Percentiles rank a stretch among this genome's conserved stretches.
Conservation (phyloP, 176 grass and related monocot genomes). For the Avena eriantha region DNA sequence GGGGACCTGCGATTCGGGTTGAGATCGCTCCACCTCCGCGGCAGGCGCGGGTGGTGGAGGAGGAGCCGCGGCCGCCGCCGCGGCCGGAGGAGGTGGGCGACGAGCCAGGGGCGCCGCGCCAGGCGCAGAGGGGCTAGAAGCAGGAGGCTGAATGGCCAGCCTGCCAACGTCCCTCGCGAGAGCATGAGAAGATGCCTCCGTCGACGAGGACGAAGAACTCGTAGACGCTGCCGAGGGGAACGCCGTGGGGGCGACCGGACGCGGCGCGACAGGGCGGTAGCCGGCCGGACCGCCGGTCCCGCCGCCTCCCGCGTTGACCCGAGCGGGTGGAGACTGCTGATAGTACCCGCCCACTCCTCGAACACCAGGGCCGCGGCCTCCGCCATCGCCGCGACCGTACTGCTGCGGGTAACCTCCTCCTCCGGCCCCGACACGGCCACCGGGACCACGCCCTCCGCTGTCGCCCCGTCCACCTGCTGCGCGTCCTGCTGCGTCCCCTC, state of each 20-base stretch:
- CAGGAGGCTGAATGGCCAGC: conserved; percentile 29
- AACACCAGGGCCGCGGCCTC: neutral
- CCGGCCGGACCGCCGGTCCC: neutral
- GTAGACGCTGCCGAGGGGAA: neutral
- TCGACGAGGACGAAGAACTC: neutral
- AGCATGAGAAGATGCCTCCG: neutral
- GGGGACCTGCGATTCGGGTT: neutral
- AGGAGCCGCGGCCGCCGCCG: neutral
- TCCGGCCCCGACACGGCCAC: neutral
- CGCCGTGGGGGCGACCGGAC: conserved; percentile 2
- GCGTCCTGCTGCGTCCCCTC: conserved; percentile 20
- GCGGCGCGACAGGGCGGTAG: neutral
- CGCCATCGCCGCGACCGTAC: conserved; percentile 3
- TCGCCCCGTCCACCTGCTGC: neutral
- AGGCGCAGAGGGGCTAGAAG: neutral
- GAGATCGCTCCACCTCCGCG: neutral
- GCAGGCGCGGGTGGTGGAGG: neutral
- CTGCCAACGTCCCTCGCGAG: conserved; percentile 38
- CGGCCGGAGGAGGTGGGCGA: neutral
- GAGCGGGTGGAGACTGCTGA: neutral
- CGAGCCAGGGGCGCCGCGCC: neutral
- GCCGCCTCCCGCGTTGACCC: neutral
- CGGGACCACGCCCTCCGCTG: neutral
- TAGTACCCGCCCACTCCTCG: neutral
- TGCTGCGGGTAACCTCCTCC: neutral